Evolutionary conservation across 2,329 filamentous ascomycete species (phyloP).

Genomic region (Penicillium sp.): DNA sequence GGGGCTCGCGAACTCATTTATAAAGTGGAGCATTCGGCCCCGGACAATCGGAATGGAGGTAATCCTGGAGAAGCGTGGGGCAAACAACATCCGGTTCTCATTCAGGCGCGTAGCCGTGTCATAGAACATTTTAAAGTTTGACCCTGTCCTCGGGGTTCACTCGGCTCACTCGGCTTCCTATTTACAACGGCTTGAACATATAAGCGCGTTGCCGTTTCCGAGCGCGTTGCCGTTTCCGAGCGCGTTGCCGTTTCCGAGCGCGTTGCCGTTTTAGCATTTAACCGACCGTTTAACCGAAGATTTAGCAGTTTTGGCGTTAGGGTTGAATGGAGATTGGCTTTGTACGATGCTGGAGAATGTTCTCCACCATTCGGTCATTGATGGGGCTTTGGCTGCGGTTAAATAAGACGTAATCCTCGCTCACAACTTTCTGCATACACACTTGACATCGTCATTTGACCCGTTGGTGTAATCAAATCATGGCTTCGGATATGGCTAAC

Average conservation of each 20-base stretch:
- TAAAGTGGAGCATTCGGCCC: background rate
- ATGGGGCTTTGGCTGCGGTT: background rate
- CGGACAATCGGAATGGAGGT: background rate
- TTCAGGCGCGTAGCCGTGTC: slow-evolving; percentile 20
- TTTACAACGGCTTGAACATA: too few relatives aligned
- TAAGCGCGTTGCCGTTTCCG: background rate
- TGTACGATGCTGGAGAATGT: background rate
- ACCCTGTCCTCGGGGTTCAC: slow-evolving; percentile 12
- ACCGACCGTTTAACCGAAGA: background rate
- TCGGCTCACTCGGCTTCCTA: slow-evolving; percentile 14
- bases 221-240: background rate
- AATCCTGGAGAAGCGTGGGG: slow-evolving; percentile 10
- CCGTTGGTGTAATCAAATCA: background rate
- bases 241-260: background rate
- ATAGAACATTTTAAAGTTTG: slow-evolving; percentile 7
- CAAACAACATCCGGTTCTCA: background rate
- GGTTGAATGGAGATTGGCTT: background rate
- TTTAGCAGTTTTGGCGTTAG: background rate
- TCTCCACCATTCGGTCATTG: background rate
- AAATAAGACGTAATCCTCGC: background rate
- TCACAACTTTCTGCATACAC: background rate
- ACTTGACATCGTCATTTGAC: background rate
- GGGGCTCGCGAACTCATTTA: background rate
- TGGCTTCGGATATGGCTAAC: slow-evolving; percentile 12
- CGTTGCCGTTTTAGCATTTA: background rate